Base-by-base conservation (phyloP, 1,139 yeast species). In the Taphrina flavorubra region DNA sequence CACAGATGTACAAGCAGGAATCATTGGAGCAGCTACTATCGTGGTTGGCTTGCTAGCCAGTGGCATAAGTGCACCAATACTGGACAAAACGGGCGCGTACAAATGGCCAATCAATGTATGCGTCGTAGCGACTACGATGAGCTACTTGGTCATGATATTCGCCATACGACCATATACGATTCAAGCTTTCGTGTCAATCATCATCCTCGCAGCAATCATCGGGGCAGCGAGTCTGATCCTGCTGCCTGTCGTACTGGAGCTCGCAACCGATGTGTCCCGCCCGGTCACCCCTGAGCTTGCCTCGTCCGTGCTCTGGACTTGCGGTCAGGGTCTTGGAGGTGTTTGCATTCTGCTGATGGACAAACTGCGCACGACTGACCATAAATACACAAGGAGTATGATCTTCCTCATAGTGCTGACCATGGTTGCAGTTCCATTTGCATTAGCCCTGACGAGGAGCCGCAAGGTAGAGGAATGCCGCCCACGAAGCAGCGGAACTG, bases 271-370 rank as follows among this genome's bases (percentile, higher is more conserved):
- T 53, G 51, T 65, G 31, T 47, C 57, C 10, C 34, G 39, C 39
- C 63, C 68, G 6, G n/a, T 40, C 10, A 75, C 77, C 13, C 78
- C 79, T 7, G 78, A 78, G 3, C 75, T 78, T 0, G 73, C 78
- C 0, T 73, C 78, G 5, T 72, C 78, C 8, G 56, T 77, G 37
- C 72, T 78, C 59, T 78, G 80, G 80, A 73, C 72, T 60, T 77
- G 78, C 14, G 80, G 80, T 25, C 78, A 78, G 71, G 65, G 77
- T 4, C 71, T 78, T 44, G 80, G 80, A 18, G 80, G 78, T 42
- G 73, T 78, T 47, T 76, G 78, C 70, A 77, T 78, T 64, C 76
- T 78, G 20, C 65, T 73, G 55, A 77, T 78, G 79, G 74, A 77
- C 69, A 77, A 77, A 1, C 70, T 78, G 14, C 37, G 62, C 7